Conservation (phyloP, 768 basidiomycete species). For the Symmetrospora coprosmae region DNA sequence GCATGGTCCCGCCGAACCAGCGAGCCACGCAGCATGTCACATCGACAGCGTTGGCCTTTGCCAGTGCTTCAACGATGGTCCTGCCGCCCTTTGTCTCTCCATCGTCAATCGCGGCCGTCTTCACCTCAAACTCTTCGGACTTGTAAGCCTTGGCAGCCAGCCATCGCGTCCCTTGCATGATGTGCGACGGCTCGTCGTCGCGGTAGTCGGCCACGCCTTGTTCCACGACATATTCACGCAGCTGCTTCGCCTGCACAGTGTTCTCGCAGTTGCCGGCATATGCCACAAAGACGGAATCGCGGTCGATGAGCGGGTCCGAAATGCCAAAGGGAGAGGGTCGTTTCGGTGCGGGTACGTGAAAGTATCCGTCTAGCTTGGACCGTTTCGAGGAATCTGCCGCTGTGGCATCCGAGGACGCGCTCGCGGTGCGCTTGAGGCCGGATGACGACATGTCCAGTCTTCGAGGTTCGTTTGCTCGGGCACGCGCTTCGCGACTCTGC, state of each 20-base stretch:
- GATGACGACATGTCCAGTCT: too few relatives aligned
- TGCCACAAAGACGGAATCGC: slow-evolving; percentile 5
- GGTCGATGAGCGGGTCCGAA: slow-evolving; percentile 1
- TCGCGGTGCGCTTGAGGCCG: too few relatives aligned
- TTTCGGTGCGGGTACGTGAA: too few relatives aligned
- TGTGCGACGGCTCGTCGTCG: slow-evolving; percentile 2
- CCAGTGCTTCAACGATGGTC: slow-evolving; percentile 10
- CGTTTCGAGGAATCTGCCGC: too few relatives aligned
- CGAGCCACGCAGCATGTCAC: not conserved
- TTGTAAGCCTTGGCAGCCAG: slow-evolving; percentile 1
- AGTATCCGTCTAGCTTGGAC: too few relatives aligned
- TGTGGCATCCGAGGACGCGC: too few relatives aligned
- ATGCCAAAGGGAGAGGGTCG: not conserved
- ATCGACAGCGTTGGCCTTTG: not conserved
- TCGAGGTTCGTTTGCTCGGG: too few relatives aligned
- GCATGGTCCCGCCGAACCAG: slow-evolving; percentile 19
- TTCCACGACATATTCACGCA: slow-evolving; percentile 9
- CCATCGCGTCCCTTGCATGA: slow-evolving; percentile 3
- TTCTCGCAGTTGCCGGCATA: slow-evolving; percentile 1
- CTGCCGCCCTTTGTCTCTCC: not conserved
- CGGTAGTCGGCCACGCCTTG: not conserved
- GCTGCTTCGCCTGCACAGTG: not conserved
- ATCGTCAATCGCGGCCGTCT: not conserved
- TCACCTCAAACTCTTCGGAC: slow-evolving; percentile 6
- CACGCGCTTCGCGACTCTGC: too few relatives aligned